Evolutionary conservation across 164 flowering plant species (phyloP), one percentile per base, ranked within the genome.

Genomic region (Piper longum): DNA sequence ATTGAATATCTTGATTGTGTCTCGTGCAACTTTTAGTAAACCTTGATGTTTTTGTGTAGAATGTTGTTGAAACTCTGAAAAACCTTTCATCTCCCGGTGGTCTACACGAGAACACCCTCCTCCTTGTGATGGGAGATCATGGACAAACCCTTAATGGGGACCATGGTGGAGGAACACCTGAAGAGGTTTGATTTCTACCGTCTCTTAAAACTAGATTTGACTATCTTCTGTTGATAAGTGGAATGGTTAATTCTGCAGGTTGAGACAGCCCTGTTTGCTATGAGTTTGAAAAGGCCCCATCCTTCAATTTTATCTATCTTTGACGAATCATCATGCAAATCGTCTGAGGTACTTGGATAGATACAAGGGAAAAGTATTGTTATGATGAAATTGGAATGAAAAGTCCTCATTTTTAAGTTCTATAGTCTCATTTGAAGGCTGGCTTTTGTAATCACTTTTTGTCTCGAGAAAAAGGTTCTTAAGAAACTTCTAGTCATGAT

Each of bases 101-200:
- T 62, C 65, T 85, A 62, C 99, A 95, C 76, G 95, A 95, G 74
- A 85, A 85, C 69, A 88, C 97, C 18, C 65, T 88, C 59, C 85
- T 95, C 59, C 71, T 95, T 66, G 99, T 91, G 64, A 85, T 95
- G 97, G 99, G 99, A 64, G 99, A 95, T 75, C 99, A 91, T 81
- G 99, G 96, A 40, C 97, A 95, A 82, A 95, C 99, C 43, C 3
- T 86, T 62, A 89, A 95, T 75, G 97, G 99, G 59, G 99, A 95
- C 82, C 99, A 95, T 80, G 99, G 99, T 63, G 99, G 97, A 66
- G 99, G 99, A 42, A 81, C 84, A 79, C 71, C 88, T 41, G 98
- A 93, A 77, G 98, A 93, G 96, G 98, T 89, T 11, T 59, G 51
- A 40, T 60, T 54, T 41, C 64, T 11, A 17, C 39, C 26, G 19